phyloP scores from a whole-genome alignment of 192 early-diverging fungal genomes.

The Phlyctochytrium arcticum region DNA sequence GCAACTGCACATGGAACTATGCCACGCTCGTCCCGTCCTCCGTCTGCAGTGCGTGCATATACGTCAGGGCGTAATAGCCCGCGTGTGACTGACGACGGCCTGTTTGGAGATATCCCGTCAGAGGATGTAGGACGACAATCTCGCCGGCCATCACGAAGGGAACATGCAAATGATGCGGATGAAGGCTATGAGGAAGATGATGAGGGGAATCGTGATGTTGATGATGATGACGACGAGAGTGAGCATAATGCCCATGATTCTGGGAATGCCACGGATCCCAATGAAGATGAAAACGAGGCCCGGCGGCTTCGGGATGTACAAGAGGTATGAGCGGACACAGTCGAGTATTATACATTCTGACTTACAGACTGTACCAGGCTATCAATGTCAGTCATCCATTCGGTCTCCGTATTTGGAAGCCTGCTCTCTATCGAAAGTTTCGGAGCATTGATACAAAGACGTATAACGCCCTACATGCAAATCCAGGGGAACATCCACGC shows the following conservation, averaged over 20 bases:
- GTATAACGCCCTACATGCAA: slow-evolving; percentile 71
- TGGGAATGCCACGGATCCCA: slow-evolving; percentile 10
- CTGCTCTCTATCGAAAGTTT: slow-evolving; percentile 92
- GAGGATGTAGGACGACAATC: not conserved
- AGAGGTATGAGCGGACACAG: slow-evolving; percentile 25
- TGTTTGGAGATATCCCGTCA: too few species aligned
- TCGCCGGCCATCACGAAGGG: too few species aligned
- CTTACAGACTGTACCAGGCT: slow-evolving; percentile 25
- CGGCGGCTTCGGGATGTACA: slow-evolving; percentile 34
- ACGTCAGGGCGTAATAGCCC: too few species aligned
- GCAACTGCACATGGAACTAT: too few species aligned
- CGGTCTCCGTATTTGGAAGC: slow-evolving; percentile 94
- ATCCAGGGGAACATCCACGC: slow-evolving; percentile 54
- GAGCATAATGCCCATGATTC: slow-evolving; percentile 19
- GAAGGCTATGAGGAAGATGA: slow-evolving; percentile 7
- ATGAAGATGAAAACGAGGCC: slow-evolving; percentile 15
- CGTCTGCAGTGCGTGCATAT: too few species aligned
- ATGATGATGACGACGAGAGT: not conserved
- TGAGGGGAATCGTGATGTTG: slow-evolving; percentile 8
- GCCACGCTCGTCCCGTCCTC: too few species aligned
- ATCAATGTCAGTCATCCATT: slow-evolving; percentile 74
- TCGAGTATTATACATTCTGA: not conserved
- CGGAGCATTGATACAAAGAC: slow-evolving; percentile 78
- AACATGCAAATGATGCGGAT: not conserved
- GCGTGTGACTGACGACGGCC: not conserved